These are phyloP conservation scores for Pythium utonaiense DNA, from an alignment of 352 stramenopile species.

Conservation along the genomic window DNA sequence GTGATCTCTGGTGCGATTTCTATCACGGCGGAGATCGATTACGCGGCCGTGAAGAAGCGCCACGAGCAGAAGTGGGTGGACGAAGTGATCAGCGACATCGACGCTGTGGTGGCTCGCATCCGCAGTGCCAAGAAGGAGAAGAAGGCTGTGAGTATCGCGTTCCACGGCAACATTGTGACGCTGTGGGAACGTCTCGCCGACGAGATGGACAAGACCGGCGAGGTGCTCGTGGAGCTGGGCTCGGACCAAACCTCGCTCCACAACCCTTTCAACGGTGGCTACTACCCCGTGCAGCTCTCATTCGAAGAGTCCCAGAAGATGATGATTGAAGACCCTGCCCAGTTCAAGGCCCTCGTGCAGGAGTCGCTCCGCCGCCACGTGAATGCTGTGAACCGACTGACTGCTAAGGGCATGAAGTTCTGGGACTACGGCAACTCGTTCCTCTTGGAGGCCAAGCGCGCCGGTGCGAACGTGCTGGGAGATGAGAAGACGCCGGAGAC, in stretches of 20 bases:
- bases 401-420: constrained; percentile 78
- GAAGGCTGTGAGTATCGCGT: constrained; percentile 76
- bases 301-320: constrained; percentile 82
- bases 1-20: constrained; percentile 86
- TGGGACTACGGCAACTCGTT: constrained; percentile 92
- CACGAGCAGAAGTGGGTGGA: constrained; percentile 86
- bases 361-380: constrained; percentile 78
- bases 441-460: constrained; percentile 75
- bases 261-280: constrained; percentile 89
- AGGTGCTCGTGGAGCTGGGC: constrained; percentile 81
- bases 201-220: constrained; percentile 61
- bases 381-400: constrained; percentile 76
- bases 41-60: constrained; percentile 75
- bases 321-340: constrained; percentile 67
- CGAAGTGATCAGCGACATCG: constrained; percentile 67
- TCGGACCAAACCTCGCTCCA: constrained; percentile 89
- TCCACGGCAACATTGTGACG: constrained; percentile 82
- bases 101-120: constrained; percentile 64
- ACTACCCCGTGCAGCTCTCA: constrained; percentile 82
- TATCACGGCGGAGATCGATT: constrained; percentile 83
- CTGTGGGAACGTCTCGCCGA: constrained; percentile 84
- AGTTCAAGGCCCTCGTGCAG: constrained; percentile 82
- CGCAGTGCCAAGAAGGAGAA: constrained; percentile 51
- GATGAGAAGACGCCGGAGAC: constrained; percentile 45
- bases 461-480: constrained; percentile 72